Conservation (phyloP, 441 rosid species). For the Adansonia grandidieri region DNA sequence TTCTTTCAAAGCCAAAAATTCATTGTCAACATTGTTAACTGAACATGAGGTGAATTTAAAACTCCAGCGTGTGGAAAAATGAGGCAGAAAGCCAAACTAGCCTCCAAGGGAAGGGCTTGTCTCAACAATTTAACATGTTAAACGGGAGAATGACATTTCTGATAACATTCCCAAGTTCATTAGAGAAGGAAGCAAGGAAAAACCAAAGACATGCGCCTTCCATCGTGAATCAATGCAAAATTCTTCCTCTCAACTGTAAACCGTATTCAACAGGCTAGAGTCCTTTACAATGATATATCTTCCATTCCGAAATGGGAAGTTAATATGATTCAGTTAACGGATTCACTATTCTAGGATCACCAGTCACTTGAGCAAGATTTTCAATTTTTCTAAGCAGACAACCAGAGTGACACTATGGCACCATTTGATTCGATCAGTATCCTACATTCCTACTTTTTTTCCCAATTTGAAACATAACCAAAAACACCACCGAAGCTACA, state of each 20-base stretch:
- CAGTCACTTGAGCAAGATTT: background rate
- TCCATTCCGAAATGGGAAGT: background rate
- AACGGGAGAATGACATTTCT: background rate
- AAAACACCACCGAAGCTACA: conserved; percentile 3
- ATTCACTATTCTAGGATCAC: background rate
- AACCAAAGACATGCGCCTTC: background rate
- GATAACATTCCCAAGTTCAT: background rate
- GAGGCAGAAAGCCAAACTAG: background rate
- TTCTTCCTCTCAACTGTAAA: background rate
- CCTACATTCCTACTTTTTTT: background rate
- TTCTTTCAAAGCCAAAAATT: background rate
- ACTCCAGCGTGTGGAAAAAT: conserved; percentile 3
- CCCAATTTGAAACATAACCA: background rate
- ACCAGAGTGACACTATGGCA: background rate
- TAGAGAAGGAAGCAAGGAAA: background rate
- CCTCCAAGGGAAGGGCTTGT: background rate
- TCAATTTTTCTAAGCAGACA: conserved; percentile 12
- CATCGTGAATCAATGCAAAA: background rate
- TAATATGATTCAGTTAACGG: background rate
- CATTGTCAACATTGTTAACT: background rate
- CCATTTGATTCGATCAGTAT: background rate
- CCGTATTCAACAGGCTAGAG: background rate
- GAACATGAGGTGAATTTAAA: background rate
- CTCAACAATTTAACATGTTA: background rate
- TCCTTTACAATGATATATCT: background rate